Percentiles rank a stretch among this genome's conserved stretches.
phyloP scores from a whole-genome alignment of 768 basidiomycete genomes.

The Rickenella mellea region DNA sequence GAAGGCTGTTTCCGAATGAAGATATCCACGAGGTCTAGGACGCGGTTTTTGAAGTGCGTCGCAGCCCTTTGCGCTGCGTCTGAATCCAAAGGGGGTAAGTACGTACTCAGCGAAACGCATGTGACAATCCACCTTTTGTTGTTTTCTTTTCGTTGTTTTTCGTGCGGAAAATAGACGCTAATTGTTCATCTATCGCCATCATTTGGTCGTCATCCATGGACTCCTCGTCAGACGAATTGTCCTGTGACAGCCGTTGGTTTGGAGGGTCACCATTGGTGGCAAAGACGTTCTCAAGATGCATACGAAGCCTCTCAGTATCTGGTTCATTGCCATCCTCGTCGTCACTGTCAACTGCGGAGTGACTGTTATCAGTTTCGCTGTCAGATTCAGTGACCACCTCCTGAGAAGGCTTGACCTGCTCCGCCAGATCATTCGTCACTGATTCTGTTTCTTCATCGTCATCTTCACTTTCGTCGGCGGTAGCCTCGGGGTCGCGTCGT shows the following conservation, averaged over 20 bases:
- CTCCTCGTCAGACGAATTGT: slow-evolving; percentile 53
- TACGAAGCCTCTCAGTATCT: slow-evolving; percentile 38
- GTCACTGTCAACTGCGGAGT: slow-evolving; percentile 24
- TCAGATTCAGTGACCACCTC: slow-evolving; percentile 25
- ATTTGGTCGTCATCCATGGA: slow-evolving; percentile 96
- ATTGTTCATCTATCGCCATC: slow-evolving; percentile 90
- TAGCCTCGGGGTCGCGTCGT: slow-evolving; percentile 47
- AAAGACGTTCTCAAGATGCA: slow-evolving; percentile 60
- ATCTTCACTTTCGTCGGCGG: slow-evolving; percentile 20
- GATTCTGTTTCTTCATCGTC: slow-evolving; percentile 20
- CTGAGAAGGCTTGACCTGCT: slow-evolving; percentile 21
- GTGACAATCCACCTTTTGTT: slow-evolving; percentile 46
- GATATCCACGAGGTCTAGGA: slow-evolving; percentile 88
- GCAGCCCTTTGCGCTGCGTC: slow-evolving; percentile 81
- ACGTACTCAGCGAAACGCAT: background rate
- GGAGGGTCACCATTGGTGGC: slow-evolving; percentile 49
- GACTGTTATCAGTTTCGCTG: slow-evolving; percentile 27
- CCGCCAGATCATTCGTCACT: slow-evolving; percentile 20
- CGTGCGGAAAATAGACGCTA: slow-evolving; percentile 77
- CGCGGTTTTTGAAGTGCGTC: slow-evolving; percentile 92
- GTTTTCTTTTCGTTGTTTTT: slow-evolving; percentile 50
- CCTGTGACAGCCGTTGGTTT: slow-evolving; percentile 40
- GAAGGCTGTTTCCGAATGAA: slow-evolving; percentile 71
- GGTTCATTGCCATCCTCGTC: slow-evolving; percentile 25
- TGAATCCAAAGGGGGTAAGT: slow-evolving; percentile 30